Base-by-base conservation (phyloP, 148 eudicot species). In the Rheum nobile region DNA sequence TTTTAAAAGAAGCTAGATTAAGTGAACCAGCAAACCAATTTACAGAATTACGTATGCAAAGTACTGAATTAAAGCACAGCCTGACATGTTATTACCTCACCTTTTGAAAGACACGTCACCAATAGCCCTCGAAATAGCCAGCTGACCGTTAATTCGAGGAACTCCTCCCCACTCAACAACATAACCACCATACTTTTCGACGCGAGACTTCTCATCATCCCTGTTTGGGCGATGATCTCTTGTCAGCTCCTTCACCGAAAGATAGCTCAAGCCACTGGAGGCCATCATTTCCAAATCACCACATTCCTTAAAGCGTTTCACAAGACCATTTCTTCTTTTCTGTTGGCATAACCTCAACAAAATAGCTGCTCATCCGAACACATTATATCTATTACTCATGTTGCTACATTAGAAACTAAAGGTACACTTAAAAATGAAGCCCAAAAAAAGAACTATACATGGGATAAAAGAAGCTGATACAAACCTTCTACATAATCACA, bases 41-140 rank as follows among this genome's bases (percentile, higher is more conserved):
- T 9, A 55, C 63, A 55, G 9, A 55, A 55, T 24, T 55, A 55
- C 63, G 22, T 21, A 22, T 19, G 22, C n/a, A 13, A n/a, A 8
- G 22, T n/a, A 55, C 12, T 55, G 67, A 61, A 28, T 13, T 61
- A 61, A 29, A 61, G 35, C 35, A 29, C 28, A 59, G 34, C 67
- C 39, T 31, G 31, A 61, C 37, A 74, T 43, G 17, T 46, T 59
- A 34, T 19, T 12, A 72, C 59, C 79, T 82, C 84, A 92, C 99
- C 92, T 95, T 83, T 92, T 95, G 48, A 84, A 92, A 74, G 84
- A 79, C 68, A 95, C 82, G 77, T 95, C 99, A 61, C 99, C 99
- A 75, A 95, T 92, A 76, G 99, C 93, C 83, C 97, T 86, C 31
- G 99, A 90, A 78, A 95, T 91, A 84, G 99, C 93, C 84, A 95